Conservation (phyloP, 495 filamentous ascomycete species). For the Penicillium bovifimosum region DNA sequence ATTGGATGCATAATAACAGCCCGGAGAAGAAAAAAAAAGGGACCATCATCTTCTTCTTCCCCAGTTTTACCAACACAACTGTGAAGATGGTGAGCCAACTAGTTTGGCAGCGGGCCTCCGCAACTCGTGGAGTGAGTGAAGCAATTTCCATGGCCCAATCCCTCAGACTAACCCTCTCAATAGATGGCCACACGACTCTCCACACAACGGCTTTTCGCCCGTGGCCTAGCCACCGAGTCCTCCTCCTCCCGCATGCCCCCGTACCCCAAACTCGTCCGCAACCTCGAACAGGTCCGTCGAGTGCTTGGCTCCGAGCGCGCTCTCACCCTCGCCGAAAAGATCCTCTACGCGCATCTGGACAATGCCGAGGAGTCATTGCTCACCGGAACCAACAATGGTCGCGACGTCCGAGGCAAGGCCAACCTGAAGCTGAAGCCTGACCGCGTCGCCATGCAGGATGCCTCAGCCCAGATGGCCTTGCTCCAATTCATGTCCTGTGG, state of each 20-base stretch:
- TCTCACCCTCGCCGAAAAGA: slow-evolving; percentile 93
- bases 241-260: slow-evolving; percentile 30
- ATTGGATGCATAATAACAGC: slow-evolving; percentile 18
- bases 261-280: slow-evolving; percentile 29
- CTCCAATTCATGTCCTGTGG: slow-evolving; percentile 98
- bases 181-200: slow-evolving; percentile 27
- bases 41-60: slow-evolving; percentile 18
- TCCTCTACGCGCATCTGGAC: slow-evolving; percentile 91
- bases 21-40: slow-evolving; percentile 16
- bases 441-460: slow-evolving; percentile 98
- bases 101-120: slow-evolving; percentile 30
- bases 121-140: slow-evolving; percentile 29
- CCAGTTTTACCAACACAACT: slow-evolving; percentile 11
- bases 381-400: slow-evolving; percentile 55
- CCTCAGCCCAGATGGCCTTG: slow-evolving; percentile 95
- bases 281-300: slow-evolving; percentile 28
- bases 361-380: slow-evolving; percentile 58
- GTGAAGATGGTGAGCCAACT: slow-evolving; percentile 32
- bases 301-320: slow-evolving; percentile 40
- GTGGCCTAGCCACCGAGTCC: slow-evolving; percentile 29
- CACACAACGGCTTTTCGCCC: slow-evolving; percentile 22
- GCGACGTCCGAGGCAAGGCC: slow-evolving; percentile 72
- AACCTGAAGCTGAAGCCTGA: slow-evolving; percentile 98
- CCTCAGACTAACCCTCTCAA: not conserved
- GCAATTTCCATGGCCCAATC: not conserved